Conservation (phyloP, 2,329 filamentous ascomycete genomes). For the Volutella citrinella region DNA sequence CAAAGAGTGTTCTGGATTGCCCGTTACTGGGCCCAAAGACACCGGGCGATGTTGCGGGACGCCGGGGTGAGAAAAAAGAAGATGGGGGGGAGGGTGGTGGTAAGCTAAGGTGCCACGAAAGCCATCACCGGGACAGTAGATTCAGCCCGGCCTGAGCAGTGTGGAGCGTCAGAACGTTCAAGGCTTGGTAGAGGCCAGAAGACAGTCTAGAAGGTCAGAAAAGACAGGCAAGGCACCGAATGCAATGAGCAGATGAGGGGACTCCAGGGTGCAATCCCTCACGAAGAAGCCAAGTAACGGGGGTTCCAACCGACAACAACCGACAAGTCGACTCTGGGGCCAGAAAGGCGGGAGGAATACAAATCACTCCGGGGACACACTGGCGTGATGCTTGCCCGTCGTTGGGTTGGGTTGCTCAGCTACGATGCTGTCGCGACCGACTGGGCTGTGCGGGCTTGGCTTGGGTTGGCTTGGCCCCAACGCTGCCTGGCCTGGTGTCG, state of each 20-base stretch:
- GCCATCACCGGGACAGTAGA: conserved; percentile 29
- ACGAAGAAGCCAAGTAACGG: too few species aligned
- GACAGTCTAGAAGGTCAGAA: too few species aligned
- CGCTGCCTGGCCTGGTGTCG: too few species aligned
- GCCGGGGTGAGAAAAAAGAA: conserved; percentile 25
- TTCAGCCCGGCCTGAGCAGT: conserved; percentile 25
- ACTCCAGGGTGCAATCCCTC: too few species aligned
- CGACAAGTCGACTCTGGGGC: too few species aligned
- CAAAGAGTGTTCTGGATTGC: conserved; percentile 28
- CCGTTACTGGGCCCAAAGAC: conserved; percentile 24
- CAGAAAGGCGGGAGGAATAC: conserved; percentile 18
- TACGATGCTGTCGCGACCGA: conserved; percentile 13
- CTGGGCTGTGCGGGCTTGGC: conserved; percentile 19
- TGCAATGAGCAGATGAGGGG: too few species aligned
- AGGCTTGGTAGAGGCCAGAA: conserved; percentile 18
- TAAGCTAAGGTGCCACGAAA: conserved; percentile 34
- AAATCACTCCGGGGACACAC: too few species aligned
- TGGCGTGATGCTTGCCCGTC: too few species aligned
- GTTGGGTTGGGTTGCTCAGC: conserved; percentile 20
- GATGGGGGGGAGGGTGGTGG: conserved; percentile 28
- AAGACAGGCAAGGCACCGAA: too few species aligned
- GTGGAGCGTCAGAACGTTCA: conserved; percentile 24
- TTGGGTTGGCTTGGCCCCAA: conserved; percentile 18
- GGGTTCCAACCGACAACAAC: too few species aligned
- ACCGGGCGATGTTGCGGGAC: conserved; percentile 26